Conservation (phyloP, 2,329 filamentous ascomycete species). For the Metarhizium guizhouense region DNA sequence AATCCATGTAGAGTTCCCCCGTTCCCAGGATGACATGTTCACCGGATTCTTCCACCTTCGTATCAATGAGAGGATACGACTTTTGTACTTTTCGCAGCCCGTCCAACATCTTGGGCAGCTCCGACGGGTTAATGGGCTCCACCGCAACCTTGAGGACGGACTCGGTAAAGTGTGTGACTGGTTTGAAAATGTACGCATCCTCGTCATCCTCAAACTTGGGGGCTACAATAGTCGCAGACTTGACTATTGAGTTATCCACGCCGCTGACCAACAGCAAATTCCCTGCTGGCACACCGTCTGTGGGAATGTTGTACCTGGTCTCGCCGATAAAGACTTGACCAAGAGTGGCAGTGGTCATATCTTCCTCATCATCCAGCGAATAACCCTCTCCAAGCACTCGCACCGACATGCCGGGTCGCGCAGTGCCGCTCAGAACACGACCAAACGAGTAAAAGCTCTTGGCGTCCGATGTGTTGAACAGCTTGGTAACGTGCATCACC, state of each 20-base stretch:
- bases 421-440: constrained; percentile 86
- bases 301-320: constrained; percentile 85
- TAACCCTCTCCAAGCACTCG: constrained; percentile 92
- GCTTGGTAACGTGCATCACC: constrained; percentile 85
- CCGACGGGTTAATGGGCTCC: constrained; percentile 95
- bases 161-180: constrained; percentile 89
- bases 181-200: constrained; percentile 90
- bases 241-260: constrained; percentile 96
- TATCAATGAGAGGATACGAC: constrained; percentile 89
- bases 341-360: constrained; percentile 84
- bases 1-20: constrained; percentile 99
- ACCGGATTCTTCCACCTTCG: constrained; percentile 95
- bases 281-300: constrained; percentile 85
- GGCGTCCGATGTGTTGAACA: constrained; percentile 87
- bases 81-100: constrained; percentile 96
- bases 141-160: constrained; percentile 97
- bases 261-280: constrained; percentile 89
- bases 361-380: constrained; percentile 93
- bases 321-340: constrained; percentile 84
- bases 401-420: constrained; percentile 70
- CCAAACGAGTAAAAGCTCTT: constrained; percentile 85
- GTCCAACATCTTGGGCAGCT: constrained; percentile 97
- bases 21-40: constrained; percentile 94
- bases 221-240: constrained; percentile 85
- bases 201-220: constrained; percentile 75